Conservation (phyloP, 139 green algal species). For the Chlamydomonas incerta region DNA sequence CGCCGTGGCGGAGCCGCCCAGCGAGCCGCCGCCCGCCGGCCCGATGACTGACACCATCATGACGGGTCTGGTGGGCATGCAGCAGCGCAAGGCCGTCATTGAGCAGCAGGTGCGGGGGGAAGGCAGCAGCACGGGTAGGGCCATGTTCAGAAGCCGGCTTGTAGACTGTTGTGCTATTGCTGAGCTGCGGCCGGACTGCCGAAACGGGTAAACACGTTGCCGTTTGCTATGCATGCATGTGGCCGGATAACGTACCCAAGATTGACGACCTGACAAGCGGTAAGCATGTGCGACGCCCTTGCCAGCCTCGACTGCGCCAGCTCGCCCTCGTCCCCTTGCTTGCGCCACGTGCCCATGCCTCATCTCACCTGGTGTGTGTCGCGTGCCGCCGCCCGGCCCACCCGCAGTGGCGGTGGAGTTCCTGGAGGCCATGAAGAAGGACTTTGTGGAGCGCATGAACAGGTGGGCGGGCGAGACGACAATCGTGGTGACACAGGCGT, state of each 20-base stretch:
- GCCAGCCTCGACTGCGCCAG: too few species aligned
- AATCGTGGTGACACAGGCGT: too few species aligned
- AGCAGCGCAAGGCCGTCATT: constrained; percentile 29
- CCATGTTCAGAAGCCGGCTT: background rate
- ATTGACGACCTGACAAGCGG: constrained; percentile 47
- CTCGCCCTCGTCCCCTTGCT: too few species aligned
- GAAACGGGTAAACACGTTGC: too few species aligned
- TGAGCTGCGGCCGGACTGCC: background rate
- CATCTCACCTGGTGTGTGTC: too few species aligned
- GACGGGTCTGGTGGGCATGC: constrained; percentile 33
- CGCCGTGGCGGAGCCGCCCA: background rate
- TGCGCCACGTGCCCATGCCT: background rate
- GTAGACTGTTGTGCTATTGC: too few species aligned
- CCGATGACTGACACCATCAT: constrained; percentile 33
- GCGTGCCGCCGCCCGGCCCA: too few species aligned
- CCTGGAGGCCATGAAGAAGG: constrained; percentile 46
- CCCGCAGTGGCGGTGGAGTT: constrained; percentile 20
- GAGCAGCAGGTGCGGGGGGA: constrained; percentile 44
- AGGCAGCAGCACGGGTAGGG: background rate
- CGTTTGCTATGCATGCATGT: too few species aligned
- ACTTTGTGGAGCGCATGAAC: constrained; percentile 54
- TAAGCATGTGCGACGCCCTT: background rate
- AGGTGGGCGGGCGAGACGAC: too few species aligned
- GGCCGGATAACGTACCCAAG: constrained; percentile 29
- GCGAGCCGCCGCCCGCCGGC: background rate